phyloP scores from a whole-genome alignment of 768 basidiomycete species.

The Tricholoma hemisulphureum region DNA sequence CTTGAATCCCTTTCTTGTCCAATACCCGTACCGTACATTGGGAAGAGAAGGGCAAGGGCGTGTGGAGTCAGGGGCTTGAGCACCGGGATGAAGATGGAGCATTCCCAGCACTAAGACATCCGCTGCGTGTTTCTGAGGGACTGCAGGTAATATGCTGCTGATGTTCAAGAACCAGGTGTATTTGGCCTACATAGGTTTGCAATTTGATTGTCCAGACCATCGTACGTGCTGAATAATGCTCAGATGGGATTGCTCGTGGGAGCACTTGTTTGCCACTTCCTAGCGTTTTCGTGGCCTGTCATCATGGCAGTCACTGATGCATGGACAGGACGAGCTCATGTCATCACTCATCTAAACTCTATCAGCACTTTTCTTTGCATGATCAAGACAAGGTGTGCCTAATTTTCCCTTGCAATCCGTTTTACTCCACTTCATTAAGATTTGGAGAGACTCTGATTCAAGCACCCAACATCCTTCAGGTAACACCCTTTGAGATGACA shows the following conservation, averaged over 20 bases:
- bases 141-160: no score
- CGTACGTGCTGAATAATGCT: slow-evolving; percentile 40
- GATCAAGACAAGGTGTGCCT: slow-evolving; percentile 71
- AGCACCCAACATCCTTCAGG: slow-evolving; percentile 67
- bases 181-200: slow-evolving; percentile 72
- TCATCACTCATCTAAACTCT: slow-evolving; percentile 72
- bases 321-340: slow-evolving; percentile 70
- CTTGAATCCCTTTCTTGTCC: no score
- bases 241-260: slow-evolving; percentile 83
- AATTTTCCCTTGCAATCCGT: not conserved
- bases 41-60: no score
- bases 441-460: slow-evolving; percentile 75
- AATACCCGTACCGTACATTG: no score
- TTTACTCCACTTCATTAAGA: slow-evolving; percentile 31
- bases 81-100: no score
- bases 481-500: slow-evolving; percentile 66
- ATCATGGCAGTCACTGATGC: slow-evolving; percentile 75
- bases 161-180: slow-evolving; percentile 43
- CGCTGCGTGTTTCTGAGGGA: no score
- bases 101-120: no score
- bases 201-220: slow-evolving; percentile 33
- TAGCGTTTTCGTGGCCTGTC: slow-evolving; percentile 81
- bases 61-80: no score
- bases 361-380: slow-evolving; percentile 78
- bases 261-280: slow-evolving; percentile 72